phyloP scores from a whole-genome alignment of 495 filamentous ascomycete species.

The Penicillium canariense region DNA sequence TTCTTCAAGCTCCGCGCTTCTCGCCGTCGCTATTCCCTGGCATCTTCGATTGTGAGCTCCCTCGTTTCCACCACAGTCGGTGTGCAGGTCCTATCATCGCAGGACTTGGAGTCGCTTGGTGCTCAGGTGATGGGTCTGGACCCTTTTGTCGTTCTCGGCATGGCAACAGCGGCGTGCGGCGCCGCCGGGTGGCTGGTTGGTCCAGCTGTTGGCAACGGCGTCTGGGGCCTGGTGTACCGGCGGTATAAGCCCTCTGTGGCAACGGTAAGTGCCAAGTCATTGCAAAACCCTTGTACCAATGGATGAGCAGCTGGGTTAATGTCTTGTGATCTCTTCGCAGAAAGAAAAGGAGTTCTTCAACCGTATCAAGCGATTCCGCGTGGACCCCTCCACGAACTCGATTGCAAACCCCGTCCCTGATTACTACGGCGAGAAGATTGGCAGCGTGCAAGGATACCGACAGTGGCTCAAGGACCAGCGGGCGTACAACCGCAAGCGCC shows the following conservation, averaged over 20 bases:
- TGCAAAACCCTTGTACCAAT: background rate
- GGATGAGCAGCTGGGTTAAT: background rate
- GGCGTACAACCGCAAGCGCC: constrained; percentile 92
- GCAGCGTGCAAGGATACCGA: constrained; percentile 83
- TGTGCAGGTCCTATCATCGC: constrained; percentile 59
- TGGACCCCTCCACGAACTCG: constrained; percentile 73
- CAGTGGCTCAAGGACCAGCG: constrained; percentile 97
- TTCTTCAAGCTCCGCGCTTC: constrained; percentile 88
- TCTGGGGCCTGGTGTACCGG: constrained; percentile 71
- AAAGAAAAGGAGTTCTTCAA: constrained; percentile 92
- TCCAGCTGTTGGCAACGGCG: constrained; percentile 69
- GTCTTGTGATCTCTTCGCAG: constrained; percentile 33
- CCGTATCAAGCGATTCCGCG: constrained; percentile 82
- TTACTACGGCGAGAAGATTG: constrained; percentile 88
- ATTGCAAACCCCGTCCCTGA: constrained; percentile 70
- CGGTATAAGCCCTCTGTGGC: constrained; percentile 64
- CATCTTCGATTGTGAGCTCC: constrained; percentile 65
- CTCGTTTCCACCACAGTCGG: constrained; percentile 56
- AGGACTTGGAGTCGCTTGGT: constrained; percentile 66
- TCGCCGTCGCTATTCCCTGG: constrained; percentile 78
- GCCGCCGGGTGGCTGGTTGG: constrained; percentile 83
- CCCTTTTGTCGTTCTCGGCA: constrained; percentile 77
- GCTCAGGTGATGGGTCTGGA: constrained; percentile 74
- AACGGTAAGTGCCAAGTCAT: constrained; percentile 47
- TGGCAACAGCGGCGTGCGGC: constrained; percentile 68